A percentile compares a stretch with the other conserved stretches of the same genome.
These are phyloP conservation scores for Phytophthora cryptogea DNA, from an alignment of 352 stramenopile species.

Conservation along the genomic window DNA sequence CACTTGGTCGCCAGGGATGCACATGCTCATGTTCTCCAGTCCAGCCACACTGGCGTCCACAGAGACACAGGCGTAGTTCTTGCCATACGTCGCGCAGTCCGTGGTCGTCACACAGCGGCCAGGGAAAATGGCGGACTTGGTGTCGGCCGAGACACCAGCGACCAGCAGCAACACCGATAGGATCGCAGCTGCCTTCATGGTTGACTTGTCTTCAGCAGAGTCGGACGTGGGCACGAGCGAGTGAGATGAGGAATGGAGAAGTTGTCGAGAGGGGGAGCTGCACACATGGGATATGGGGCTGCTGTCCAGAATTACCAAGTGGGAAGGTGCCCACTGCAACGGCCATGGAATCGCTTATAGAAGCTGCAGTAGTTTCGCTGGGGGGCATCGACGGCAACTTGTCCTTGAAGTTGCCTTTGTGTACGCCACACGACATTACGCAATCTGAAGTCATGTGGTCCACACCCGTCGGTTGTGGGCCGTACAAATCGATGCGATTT, in stretches of 20 bases:
- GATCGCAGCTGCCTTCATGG: conserved; percentile 21
- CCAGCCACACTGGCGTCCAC: conserved; percentile 64
- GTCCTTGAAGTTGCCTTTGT: conserved; percentile 30
- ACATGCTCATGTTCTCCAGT: conserved; percentile 71
- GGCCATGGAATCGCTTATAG: background rate
- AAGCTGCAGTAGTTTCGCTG: no score
- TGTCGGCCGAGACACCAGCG: conserved; percentile 14
- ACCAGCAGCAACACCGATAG: conserved; percentile 28
- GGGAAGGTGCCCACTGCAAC: conserved; percentile 31
- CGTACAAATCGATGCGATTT: conserved; percentile 30
- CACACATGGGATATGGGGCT: background rate
- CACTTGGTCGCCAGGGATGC: conserved; percentile 52
- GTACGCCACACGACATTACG: conserved; percentile 4
- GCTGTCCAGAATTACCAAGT: conserved; percentile 15
- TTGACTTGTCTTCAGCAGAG: background rate
- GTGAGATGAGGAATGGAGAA: conserved; percentile 27
- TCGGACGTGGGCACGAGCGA: conserved; percentile 4
- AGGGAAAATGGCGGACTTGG: conserved; percentile 50
- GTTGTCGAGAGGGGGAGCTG: conserved; percentile 9
- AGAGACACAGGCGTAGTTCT: conserved; percentile 68
- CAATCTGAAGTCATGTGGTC: conserved; percentile 1
- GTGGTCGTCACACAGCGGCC: conserved; percentile 51
- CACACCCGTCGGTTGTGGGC: conserved; percentile 8
- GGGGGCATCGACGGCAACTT: no score
- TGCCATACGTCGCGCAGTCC: conserved; percentile 63